These are phyloP conservation scores for Austropuccinia psidii DNA, from an alignment of 1,284 basidiomycete species.

Conservation along the genomic window DNA sequence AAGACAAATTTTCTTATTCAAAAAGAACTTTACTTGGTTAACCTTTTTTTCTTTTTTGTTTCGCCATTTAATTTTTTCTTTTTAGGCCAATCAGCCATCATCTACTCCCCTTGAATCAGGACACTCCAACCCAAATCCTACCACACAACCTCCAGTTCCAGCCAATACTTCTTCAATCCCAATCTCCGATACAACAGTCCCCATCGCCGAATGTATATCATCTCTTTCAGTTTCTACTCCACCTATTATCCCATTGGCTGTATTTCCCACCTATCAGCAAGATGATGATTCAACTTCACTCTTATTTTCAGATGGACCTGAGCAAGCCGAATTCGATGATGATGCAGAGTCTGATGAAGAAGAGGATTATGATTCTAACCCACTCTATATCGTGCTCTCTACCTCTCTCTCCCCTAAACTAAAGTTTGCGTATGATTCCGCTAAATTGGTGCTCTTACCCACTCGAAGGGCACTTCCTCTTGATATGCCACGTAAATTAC, in stretches of 20 bases:
- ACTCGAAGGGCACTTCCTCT: slow-evolving; percentile 37
- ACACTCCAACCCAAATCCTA: slow-evolving; percentile 1
- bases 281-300: slow-evolving; percentile 26
- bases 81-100: background rate
- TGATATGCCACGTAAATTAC: slow-evolving; percentile 37
- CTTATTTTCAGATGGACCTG: slow-evolving; percentile 19
- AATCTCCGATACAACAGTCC: background rate
- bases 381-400: slow-evolving; percentile 38
- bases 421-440: slow-evolving; percentile 39
- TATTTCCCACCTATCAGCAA: slow-evolving; percentile 31
- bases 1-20: no score
- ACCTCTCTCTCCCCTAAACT: slow-evolving; percentile 38
- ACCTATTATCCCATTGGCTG: slow-evolving; percentile 27
- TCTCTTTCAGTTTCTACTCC: background rate
- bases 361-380: slow-evolving; percentile 38
- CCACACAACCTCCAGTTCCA: background rate
- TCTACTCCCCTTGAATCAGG: background rate
- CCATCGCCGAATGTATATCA: background rate
- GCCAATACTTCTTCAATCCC: background rate
- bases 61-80: background rate
- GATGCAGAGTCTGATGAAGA: slow-evolving; percentile 37
- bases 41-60: background rate
- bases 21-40: no score
- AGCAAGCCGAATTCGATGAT: background rate
- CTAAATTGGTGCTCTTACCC: slow-evolving; percentile 38